Conservation (phyloP, 2,329 filamentous ascomycete species). For the Alternaria alternata region DNA sequence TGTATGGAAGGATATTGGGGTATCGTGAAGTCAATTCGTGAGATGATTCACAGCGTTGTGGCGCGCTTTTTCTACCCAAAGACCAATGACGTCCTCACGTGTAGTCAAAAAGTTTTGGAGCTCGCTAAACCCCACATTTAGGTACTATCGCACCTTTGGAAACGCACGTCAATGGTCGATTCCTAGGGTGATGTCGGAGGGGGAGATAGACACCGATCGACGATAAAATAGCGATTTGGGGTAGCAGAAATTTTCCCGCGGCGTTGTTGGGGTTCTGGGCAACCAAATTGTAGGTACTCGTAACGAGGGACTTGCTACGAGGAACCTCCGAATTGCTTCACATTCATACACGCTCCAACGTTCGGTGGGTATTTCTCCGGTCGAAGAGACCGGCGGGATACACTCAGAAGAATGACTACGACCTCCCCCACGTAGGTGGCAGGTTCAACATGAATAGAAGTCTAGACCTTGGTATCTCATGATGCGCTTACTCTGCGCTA, state of each 20-base stretch:
- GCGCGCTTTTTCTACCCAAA: constrained; percentile 28
- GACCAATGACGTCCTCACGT: constrained; percentile 29
- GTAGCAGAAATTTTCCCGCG: constrained; percentile 22
- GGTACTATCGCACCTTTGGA: constrained; percentile 23
- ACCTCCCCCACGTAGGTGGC: not conserved
- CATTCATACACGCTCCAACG: not conserved
- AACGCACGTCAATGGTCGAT: constrained; percentile 21
- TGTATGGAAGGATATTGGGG: not conserved
- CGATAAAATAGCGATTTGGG: constrained; percentile 9
- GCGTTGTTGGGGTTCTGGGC: constrained; percentile 13
- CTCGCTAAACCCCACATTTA: constrained; percentile 39
- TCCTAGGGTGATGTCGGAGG: constrained; percentile 16
- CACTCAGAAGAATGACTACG: constrained; percentile 5
- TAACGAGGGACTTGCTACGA: not conserved
- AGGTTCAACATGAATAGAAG: constrained; percentile 11
- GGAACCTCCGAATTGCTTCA: not conserved
- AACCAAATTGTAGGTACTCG: not conserved
- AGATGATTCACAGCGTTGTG: constrained; percentile 13
- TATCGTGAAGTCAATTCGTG: not conserved
- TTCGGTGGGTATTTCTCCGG: not conserved
- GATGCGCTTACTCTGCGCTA: constrained; percentile 19
- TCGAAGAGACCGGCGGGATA: not conserved
- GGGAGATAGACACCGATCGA: constrained; percentile 20
- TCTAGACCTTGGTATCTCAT: constrained; percentile 23
- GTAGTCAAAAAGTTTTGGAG: constrained; percentile 34